Evolutionary conservation across 768 basidiomycete species (phyloP).

Genomic region (Royoungia palumana): DNA sequence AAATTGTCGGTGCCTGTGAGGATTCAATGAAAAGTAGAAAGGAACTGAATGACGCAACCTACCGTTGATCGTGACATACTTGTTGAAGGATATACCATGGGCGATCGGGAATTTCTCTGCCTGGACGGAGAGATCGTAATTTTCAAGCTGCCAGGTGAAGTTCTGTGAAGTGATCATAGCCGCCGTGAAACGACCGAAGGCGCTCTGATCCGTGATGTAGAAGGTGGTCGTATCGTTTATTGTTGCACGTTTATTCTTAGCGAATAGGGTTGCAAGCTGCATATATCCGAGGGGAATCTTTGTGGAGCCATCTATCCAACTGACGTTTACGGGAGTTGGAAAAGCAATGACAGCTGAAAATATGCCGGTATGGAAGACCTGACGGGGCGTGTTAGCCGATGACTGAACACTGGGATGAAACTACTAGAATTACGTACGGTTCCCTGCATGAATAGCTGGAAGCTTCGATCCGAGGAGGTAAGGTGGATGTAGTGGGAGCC

Average conservation of each 20-base stretch:
- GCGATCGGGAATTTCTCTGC: conserved; percentile 67
- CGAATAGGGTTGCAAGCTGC: conserved; percentile 43
- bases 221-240: conserved; percentile 62
- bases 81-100: conserved; percentile 63
- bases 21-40: background rate
- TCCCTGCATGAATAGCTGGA: conserved; percentile 49
- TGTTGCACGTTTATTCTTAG: conserved; percentile 52
- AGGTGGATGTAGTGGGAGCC: background rate
- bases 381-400: background rate
- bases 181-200: conserved; percentile 60
- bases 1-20: conserved; percentile 59
- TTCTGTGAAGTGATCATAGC: conserved; percentile 62
- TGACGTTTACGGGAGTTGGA: conserved; percentile 51
- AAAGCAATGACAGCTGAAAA: conserved; percentile 63
- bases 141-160: conserved; percentile 66
- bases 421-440: conserved; percentile 38
- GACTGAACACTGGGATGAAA: background rate
- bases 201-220: conserved; percentile 49
- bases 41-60: conserved; percentile 4
- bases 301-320: conserved; percentile 52
- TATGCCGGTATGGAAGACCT: conserved; percentile 67
- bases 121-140: conserved; percentile 55
- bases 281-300: conserved; percentile 55
- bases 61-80: conserved; percentile 57
- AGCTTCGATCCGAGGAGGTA: conserved; percentile 36